phyloP scores from a whole-genome alignment of 2,329 filamentous ascomycete species.

The Sarocladium brachiariae region DNA sequence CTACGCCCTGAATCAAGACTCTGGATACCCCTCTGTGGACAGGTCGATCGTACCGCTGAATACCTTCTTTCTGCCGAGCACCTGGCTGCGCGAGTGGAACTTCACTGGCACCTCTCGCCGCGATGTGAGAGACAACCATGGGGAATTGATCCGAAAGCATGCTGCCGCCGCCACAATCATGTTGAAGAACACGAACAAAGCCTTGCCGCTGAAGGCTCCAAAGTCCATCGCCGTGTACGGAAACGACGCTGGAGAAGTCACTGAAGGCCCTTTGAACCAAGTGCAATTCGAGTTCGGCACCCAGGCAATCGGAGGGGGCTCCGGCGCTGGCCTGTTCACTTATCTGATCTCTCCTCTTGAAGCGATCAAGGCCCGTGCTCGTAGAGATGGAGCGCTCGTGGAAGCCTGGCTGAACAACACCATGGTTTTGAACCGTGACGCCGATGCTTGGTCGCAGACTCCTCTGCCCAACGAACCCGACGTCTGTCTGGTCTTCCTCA shows the following conservation, averaged over 20 bases:
- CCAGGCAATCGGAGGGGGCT: constrained; percentile 51
- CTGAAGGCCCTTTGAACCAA: constrained; percentile 59
- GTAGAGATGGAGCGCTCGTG: constrained; percentile 37
- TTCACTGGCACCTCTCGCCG: constrained; percentile 37
- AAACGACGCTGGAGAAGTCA: constrained; percentile 42
- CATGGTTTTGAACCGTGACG: constrained; percentile 24
- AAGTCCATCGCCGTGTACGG: constrained; percentile 51
- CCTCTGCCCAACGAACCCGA: constrained; percentile 39
- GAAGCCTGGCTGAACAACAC: constrained; percentile 42
- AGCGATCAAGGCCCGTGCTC: constrained; percentile 39
- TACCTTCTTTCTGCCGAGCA: constrained; percentile 32
- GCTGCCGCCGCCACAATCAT: constrained; percentile 54
- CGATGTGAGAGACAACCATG: constrained; percentile 47
- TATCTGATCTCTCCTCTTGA: constrained; percentile 30
- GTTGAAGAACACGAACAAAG: constrained; percentile 61
- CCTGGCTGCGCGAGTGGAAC: constrained; percentile 22
- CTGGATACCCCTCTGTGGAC: constrained; percentile 33
- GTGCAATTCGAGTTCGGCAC: constrained; percentile 55
- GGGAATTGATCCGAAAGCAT: constrained; percentile 48
- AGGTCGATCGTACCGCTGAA: constrained; percentile 40
- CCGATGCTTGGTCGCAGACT: constrained; percentile 37
- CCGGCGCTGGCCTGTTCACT: constrained; percentile 31
- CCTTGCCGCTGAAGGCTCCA: constrained; percentile 52
- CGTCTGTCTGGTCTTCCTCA: constrained; percentile 59
- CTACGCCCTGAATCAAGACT: constrained; percentile 42